Base-by-base conservation (phyloP, 2,329 filamentous ascomycete genomes). In the Sporothrix brunneoviolacea region DNA sequence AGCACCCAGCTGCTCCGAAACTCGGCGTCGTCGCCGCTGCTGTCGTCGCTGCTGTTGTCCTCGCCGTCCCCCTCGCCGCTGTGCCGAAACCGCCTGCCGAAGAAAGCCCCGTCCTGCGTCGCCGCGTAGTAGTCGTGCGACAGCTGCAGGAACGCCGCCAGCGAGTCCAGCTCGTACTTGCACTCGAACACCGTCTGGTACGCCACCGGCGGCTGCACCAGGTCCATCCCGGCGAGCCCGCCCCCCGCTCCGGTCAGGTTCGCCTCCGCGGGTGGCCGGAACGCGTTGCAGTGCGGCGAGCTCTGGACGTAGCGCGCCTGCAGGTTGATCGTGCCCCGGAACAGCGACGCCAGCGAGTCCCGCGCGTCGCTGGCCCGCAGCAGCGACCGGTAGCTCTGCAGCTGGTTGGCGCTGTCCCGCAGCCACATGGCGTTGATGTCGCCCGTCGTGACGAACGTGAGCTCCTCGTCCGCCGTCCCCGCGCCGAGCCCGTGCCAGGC, bases 121-220 rank as follows among this genome's bases (percentile, higher is more conserved):
- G 79, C 74, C 21, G 77, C 72, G 65, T 86, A 76, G 68, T 89
- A 91, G 58, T 89, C 79, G 53, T 84, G 85, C 1, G 78, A 78
- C 4, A 91, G 71, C 16, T 83, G 79, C 18, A 91, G 73, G 63
- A 91, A 91, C 49, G 86, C 80, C 0, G 86, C 86, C 3, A 91
- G 75, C 6, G 84, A 88, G 68, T 91, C 87, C 32, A 91, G 77
- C 67, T 91, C 87, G 63, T 89, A 91, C 64, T 91, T 91, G 73
- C 87, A 91, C 65, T 91, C 87, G 60, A 88, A 91, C 4, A 90
- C 86, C 19, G 82, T 76, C 3, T 71, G 76, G 3, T 72, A 72
- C 57, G 85, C 82, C 57, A 86, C 84, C 1, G 51, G 37, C 9
- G 59, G 59, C 27, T 19, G 40, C 30, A 61, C 59, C 10, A 41